Conservation (phyloP, 768 basidiomycete species). For the Serendipita sp. region DNA sequence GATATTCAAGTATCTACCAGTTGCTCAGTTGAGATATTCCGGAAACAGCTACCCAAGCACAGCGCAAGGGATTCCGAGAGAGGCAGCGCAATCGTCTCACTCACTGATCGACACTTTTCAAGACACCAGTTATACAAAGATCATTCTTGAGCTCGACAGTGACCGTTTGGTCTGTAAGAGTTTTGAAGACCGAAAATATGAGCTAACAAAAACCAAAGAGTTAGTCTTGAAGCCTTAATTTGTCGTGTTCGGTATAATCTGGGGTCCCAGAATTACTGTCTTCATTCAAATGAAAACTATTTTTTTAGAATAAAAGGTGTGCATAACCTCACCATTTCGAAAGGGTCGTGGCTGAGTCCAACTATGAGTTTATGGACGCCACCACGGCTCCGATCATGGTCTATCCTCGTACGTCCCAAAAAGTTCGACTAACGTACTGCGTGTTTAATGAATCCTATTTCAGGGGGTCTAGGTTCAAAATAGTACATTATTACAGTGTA, state of each 20-base stretch:
- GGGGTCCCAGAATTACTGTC: too few relatives aligned
- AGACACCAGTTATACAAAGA: slow-evolving; percentile 82
- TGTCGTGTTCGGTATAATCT: background rate
- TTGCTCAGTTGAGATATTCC: slow-evolving; percentile 9
- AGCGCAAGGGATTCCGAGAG: background rate
- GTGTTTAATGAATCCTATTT: too few relatives aligned
- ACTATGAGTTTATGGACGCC: background rate
- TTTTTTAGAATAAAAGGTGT: background rate
- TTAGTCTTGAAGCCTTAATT: background rate
- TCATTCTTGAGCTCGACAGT: slow-evolving; percentile 98
- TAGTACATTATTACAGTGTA: too few relatives aligned
- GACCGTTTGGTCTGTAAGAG: slow-evolving; percentile 91
- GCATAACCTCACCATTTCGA: background rate
- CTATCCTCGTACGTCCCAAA: too few relatives aligned
- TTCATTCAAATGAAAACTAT: background rate
- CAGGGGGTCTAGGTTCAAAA: too few relatives aligned
- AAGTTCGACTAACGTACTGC: too few relatives aligned
- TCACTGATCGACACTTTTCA: slow-evolving; percentile 97
- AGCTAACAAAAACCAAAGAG: slow-evolving; percentile 32
- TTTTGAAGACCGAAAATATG: slow-evolving; percentile 98
- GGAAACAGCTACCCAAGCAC: background rate
- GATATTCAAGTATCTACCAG: slow-evolving; percentile 77
- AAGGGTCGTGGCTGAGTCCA: background rate
- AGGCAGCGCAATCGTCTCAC: slow-evolving; percentile 17
- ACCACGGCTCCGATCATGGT: too few relatives aligned